These are phyloP conservation scores for Acaromyces ingoldii DNA, from an alignment of 1,284 basidiomycete species.

Conservation along the genomic window DNA sequence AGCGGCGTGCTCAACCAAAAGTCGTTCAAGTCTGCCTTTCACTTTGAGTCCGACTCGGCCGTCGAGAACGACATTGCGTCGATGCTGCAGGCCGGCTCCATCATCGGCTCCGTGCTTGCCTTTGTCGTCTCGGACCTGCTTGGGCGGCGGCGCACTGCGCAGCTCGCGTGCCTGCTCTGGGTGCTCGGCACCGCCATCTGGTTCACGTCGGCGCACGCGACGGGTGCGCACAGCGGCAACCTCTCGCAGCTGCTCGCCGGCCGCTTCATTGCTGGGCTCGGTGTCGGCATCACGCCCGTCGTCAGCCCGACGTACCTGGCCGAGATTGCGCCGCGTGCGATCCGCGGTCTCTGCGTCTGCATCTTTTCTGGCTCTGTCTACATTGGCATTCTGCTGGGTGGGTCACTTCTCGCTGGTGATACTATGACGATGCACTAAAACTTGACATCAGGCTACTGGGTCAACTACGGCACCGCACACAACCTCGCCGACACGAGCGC, in stretches of 20 bases:
- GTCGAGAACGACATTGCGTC: constrained; percentile 26
- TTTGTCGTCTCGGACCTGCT: constrained; percentile 31
- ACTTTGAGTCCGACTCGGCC: constrained; percentile 24
- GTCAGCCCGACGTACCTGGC: constrained; percentile 26
- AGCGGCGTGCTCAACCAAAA: constrained; percentile 23
- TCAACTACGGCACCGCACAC: constrained; percentile 15
- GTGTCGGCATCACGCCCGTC: constrained; percentile 31
- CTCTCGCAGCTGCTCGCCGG: constrained; percentile 29
- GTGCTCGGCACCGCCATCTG: constrained; percentile 32
- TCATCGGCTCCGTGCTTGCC: constrained; percentile 31
- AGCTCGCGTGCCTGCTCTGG: constrained; percentile 31
- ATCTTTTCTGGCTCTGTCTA: constrained; percentile 25
- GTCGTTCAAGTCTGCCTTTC: constrained; percentile 20
- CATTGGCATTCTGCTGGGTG: constrained; percentile 20
- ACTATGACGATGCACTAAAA: too few species aligned
- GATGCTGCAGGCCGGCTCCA: constrained; percentile 28
- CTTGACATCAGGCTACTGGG: constrained; percentile 13
- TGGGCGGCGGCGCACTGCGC: constrained; percentile 25
- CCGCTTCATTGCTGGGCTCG: constrained; percentile 31
- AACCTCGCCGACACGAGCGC: constrained; percentile 3
- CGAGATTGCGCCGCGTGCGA: constrained; percentile 26
- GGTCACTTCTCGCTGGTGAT: too few species aligned
- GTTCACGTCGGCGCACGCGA: constrained; percentile 19
- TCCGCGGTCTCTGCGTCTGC: constrained; percentile 25
- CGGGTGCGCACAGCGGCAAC: constrained; percentile 19